These are phyloP conservation scores for Tarenaya hassleriana DNA, from an alignment of 345 rosid species.

Conservation along the genomic window DNA sequence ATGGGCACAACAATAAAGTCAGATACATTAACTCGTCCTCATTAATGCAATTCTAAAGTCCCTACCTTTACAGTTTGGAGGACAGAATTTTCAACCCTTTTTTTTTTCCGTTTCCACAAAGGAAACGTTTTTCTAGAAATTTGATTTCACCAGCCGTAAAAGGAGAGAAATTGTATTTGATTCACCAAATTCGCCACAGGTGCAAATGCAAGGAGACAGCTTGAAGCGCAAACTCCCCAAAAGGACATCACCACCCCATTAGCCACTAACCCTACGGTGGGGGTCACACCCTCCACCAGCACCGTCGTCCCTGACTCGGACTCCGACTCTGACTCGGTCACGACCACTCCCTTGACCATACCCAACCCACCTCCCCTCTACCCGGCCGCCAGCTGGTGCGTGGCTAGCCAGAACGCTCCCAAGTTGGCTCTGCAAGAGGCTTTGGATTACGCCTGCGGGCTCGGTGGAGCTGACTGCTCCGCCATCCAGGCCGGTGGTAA, in stretches of 20 bases:
- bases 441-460: conserved; percentile 88
- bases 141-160: too few species aligned
- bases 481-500: conserved; percentile 58
- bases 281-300: conserved; percentile 8
- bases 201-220: conserved; percentile 19
- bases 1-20: too few species aligned
- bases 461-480: conserved; percentile 68
- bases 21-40: too few species aligned
- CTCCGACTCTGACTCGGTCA: conserved; percentile 30
- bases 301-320: conserved; percentile 13
- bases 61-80: too few species aligned
- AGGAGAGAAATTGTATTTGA: too few species aligned
- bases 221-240: conserved; percentile 18
- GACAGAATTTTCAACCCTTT: too few species aligned
- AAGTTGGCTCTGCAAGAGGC: conserved; percentile 59
- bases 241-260: conserved; percentile 33
- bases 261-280: conserved; percentile 27
- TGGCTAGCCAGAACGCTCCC: conserved; percentile 63
- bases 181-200: conserved; percentile 9
- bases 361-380: conserved; percentile 22
- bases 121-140: too few species aligned
- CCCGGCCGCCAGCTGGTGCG: conserved; percentile 52
- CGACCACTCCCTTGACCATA: conserved; percentile 26
- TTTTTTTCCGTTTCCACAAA: too few species aligned
- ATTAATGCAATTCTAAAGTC: too few species aligned